A percentile compares a stretch with the other conserved stretches of the same genome.
Evolutionary conservation across 352 stramenopile species (phyloP).

Genomic region (Phytopythium cucurbitacearum): DNA sequence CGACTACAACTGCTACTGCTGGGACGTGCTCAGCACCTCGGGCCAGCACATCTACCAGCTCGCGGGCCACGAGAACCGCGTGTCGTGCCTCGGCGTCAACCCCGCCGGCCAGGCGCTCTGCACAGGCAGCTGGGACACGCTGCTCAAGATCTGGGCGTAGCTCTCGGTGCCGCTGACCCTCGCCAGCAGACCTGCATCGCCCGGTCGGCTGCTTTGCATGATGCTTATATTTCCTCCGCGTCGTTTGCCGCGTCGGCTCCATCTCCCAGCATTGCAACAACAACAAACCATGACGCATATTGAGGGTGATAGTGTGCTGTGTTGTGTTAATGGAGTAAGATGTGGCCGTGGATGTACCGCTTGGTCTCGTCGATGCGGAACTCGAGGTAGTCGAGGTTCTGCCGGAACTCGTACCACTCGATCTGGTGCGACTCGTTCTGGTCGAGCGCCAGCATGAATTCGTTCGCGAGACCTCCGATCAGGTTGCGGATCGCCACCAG

Average conservation of each 20-base stretch:
- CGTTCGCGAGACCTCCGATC: constrained; percentile 40
- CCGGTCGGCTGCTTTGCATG: constrained; percentile 1
- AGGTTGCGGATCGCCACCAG: constrained; percentile 30
- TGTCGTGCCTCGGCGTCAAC: constrained; percentile 97
- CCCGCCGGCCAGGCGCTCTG: constrained; percentile 93
- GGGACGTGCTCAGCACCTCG: constrained; percentile 93
- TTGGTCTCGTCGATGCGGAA: constrained; percentile 47
- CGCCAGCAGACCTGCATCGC: not conserved
- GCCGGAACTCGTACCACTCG: constrained; percentile 75
- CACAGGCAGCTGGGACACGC: constrained; percentile 98
- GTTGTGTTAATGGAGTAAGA: constrained; percentile 10
- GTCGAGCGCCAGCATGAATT: constrained; percentile 53
- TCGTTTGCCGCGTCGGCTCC: too few relatives aligned
- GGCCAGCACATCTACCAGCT: constrained; percentile 90
- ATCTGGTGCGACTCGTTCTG: constrained; percentile 52
- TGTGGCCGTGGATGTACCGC: constrained; percentile 37
- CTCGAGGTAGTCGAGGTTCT: constrained; percentile 68
- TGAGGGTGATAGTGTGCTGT: not conserved
- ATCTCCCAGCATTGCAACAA: too few relatives aligned
- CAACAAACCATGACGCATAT: too few relatives aligned
- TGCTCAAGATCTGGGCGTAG: constrained; percentile 97
- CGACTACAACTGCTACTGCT: constrained; percentile 97
- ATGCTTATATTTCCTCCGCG: constrained; percentile 1
- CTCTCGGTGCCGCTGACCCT: not conserved
- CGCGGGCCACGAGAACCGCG: constrained; percentile 94